Evolutionary conservation across 345 rosid species (phyloP).

Genomic region (Trapa bicornis): DNA sequence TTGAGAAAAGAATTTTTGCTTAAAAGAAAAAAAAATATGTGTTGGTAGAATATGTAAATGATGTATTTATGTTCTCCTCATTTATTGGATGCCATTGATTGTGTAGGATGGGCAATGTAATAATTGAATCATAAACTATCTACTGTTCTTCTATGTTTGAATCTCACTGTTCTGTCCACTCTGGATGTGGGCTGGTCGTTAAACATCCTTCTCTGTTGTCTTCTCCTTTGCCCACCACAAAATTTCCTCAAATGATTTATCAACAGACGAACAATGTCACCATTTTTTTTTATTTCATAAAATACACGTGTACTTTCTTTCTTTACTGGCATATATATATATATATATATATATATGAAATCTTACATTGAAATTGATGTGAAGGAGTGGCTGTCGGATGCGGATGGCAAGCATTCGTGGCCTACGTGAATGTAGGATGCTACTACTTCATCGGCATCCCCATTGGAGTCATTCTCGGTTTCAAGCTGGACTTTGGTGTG

Average conservation of each 20-base stretch:
- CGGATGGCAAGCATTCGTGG: conserved; percentile 86
- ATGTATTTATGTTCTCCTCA: too few relatives aligned
- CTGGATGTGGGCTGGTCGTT: conserved; percentile 5
- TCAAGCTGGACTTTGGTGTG: conserved; percentile 40
- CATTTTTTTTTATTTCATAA: neutral
- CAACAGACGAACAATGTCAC: too few relatives aligned
- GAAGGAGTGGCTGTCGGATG: conserved; percentile 75
- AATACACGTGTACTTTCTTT: neutral
- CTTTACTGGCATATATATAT: neutral
- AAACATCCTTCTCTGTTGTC: neutral
- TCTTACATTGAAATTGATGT: neutral
- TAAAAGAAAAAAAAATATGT: too few relatives aligned
- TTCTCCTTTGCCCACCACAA: neutral
- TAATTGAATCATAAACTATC: neutral
- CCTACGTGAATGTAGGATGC: conserved; percentile 67
- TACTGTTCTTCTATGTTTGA: neutral
- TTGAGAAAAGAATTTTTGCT: too few relatives aligned
- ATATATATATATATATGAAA: neutral
- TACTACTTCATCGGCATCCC: conserved; percentile 59
- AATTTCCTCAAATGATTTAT: neutral
- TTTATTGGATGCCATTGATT: too few relatives aligned
- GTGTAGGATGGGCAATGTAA: too few relatives aligned
- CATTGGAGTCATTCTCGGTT: conserved; percentile 46
- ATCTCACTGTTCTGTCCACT: neutral
- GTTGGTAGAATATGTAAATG: too few relatives aligned